Base-by-base conservation (phyloP, 352 stramenopile species). In the Globisporangium iwayamae region DNA sequence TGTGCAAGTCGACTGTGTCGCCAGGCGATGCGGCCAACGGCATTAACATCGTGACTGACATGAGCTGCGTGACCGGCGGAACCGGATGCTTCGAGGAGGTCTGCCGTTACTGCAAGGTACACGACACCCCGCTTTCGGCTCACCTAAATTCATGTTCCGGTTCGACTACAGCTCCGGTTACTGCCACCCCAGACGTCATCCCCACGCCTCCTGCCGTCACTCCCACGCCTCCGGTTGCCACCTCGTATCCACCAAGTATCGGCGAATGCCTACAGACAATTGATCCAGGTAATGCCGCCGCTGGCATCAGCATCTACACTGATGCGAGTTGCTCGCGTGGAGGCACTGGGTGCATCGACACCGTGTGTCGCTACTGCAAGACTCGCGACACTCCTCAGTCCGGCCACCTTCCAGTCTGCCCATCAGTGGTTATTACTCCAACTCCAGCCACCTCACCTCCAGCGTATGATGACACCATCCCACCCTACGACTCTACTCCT, bases 311-410 rank as follows among this genome's bases (percentile, higher is more conserved):
- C 4, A 36, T 70, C 3, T 38, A 64, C 6, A 55, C 39, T 2
- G 67, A 73, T 41, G 13, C 4, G 16, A 46, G 38, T 6, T 71
- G 66, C 38, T 28, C 32, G 7, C 50, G 16, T 8, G 13, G 36
- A 8, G 63, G 55, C 22, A 16, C 32, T 11, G 67, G 66, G 6
- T 73, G 51, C 41, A 58, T 70, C 11, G 48, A 55, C 34, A 11
- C 52, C 9, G 54, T 64, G 2, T 74, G 69, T 16, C 60, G 69
- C 8, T 78, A 79, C 52, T 83, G 75, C 56, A 79, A 79, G 57
- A 57, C 62, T 4, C 48, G 70, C 4, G 65, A 77, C 22, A 79
- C 73, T 3, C 47, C 60, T 25, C 60, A 76, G 22, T 81, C 75
- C 10, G 53, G 53, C n/a, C 53, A 75, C 32, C 53, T 79, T 6